These are phyloP conservation scores for Datura wrightii DNA, from an alignment of 257 asterid species.

Conservation along the genomic window DNA sequence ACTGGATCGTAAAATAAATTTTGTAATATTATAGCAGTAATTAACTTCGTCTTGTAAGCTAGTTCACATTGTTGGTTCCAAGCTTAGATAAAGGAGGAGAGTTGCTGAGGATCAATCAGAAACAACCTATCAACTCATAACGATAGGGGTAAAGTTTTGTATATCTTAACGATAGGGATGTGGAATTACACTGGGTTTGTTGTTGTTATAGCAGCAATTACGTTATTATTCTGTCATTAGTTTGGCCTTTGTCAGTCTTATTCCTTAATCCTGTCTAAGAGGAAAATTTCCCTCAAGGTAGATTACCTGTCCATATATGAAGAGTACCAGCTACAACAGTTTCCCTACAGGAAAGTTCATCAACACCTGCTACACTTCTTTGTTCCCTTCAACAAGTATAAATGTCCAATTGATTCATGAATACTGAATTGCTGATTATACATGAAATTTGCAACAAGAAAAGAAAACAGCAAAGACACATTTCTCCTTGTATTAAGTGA, in stretches of 20 bases:
- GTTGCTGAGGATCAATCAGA: too few species aligned
- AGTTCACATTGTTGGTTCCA: too few species aligned
- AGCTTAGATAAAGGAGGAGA: too few species aligned
- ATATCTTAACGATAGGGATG: too few species aligned
- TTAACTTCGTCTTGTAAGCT: too few species aligned
- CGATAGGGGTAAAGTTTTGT: too few species aligned
- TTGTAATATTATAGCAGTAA: too few species aligned
- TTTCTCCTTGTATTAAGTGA: neutral
- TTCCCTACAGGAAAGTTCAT: neutral
- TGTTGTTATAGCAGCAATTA: too few species aligned
- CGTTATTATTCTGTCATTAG: too few species aligned
- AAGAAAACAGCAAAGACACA: constrained; percentile 5
- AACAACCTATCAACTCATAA: too few species aligned
- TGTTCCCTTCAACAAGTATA: neutral
- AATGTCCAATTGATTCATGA: neutral
- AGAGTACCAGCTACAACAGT: neutral
- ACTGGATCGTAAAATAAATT: too few species aligned
- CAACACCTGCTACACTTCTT: neutral
- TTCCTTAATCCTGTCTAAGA: neutral
- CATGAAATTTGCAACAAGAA: neutral
- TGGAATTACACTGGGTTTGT: too few species aligned
- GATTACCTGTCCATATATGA: neutral
- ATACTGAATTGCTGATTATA: neutral
- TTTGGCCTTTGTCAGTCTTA: neutral
- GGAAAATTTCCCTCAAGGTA: neutral